Evolutionary conservation across 495 filamentous ascomycete species (phyloP), one percentile per base, ranked within the genome.

Genomic region (Penicillium coprophilum): DNA sequence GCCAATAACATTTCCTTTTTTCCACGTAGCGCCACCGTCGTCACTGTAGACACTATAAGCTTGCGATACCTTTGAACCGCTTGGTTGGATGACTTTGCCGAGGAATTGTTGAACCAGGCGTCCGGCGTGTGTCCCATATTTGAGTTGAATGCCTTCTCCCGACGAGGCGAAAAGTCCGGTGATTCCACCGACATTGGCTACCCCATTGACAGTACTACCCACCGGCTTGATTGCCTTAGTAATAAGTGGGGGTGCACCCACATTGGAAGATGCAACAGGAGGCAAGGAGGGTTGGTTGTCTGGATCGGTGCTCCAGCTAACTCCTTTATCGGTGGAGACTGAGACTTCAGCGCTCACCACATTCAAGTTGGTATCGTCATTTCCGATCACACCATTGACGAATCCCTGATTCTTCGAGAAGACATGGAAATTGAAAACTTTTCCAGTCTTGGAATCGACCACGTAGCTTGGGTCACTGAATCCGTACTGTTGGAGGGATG

Each of bases 341-440:
- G 43, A 45, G 23, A 45, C 43, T 28, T 28, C 23, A 27, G 43
- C 43, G 13, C 43, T 45, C 21, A 27, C 13, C 12, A 45, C n/a
- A 4, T 45, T 21, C 6, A 24, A n/a, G 6, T 45, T n/a, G 43
- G 43, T 45, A 12, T 45, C 43, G 19, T 45, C 43, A 6, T 13
- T 45, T 45, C 43, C 43, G 2, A 45, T 24, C 12, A 2, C 21
- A 6, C 43, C n/a, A n/a, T n/a, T n/a, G 13, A n/a, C 12, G 23
- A 45, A 45, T 45, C 43, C 43, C 19, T 45, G 43, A 13, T 45
- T 27, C 23, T 45, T 45, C 43, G 43, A 45, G 19, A 45, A 45
- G 13, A 45, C 43, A 27, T 45, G 43, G 43, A 45, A 45, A 45
- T 45, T 45, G 6, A 45, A 45, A 1, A 45, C 23, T 23, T 45